Evolutionary conservation across 2,329 filamentous ascomycete genomes (phyloP), one percentile per base, ranked within the genome.

Genomic region (Neonectria neomacrospora): DNA sequence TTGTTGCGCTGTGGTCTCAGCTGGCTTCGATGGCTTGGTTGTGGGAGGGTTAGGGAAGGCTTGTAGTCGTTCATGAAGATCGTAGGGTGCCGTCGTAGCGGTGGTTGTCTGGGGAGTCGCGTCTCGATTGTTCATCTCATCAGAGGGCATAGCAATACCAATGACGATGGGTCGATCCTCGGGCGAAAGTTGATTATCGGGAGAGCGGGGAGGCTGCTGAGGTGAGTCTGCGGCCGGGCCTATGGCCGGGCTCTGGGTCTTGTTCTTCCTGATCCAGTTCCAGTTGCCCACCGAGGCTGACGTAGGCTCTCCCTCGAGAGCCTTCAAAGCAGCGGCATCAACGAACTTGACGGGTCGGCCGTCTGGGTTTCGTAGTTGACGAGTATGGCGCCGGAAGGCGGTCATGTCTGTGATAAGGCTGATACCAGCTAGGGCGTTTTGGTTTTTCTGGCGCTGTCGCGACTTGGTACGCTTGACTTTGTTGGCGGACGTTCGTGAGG

Each of bases 91-190:
- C 80, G 79, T 81, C 52, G 80, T 77, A 26, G 81, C 72, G 9
- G 79, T 75, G 16, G 82, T 80, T 3, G 81, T 86, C 45, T 84
- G 80, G n/a, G 85, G 85, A 59, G 82, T 86, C 73, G 85, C 78
- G 28, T 67, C 65, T 1, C 65, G 70, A 32, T 60, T 66, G 41
- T 63, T 64, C 11, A 71, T 64, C 20, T 75, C 73, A 8, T 75
- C 75, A 14, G 87, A 85, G 2, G 90, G 86, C 48, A 93, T 80
- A 14, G 86, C 85, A 54, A 93, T 88, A 12, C 90, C 90, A 67
- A 93, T 93, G 44, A 91, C 84, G 63, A 93, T 93, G 1, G 89
- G 89, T n/a, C 88, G 83, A 70, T 91, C 88, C 61, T 85, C 86
- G 0, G 91, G 90, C 14, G 90, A 92, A 4, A 92, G 81, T 64